Conservation (phyloP, 768 basidiomycete genomes). For the Symmetrospora coprosmae region DNA sequence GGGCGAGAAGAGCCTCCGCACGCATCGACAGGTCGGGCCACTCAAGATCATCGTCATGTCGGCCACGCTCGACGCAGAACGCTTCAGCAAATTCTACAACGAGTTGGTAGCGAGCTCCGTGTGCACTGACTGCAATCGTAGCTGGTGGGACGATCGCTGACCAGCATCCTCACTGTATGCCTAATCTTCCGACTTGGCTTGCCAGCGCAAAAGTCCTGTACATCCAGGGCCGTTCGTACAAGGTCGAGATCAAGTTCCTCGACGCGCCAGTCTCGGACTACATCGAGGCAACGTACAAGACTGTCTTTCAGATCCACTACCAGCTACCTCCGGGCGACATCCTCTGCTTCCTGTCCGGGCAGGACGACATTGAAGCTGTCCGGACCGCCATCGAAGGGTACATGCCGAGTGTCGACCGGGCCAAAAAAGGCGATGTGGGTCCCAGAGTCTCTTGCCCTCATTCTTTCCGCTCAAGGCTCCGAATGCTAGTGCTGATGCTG, state of each 20-base stretch:
- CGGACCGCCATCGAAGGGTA: conserved; percentile 51
- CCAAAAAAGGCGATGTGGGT: neutral
- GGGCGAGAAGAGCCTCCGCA: conserved; percentile 35
- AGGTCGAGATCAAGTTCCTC: conserved; percentile 71
- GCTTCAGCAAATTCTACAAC: conserved; percentile 75
- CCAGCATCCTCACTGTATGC: too few relatives aligned
- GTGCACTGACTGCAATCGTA: neutral
- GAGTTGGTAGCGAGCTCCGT: conserved; percentile 44
- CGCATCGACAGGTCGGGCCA: conserved; percentile 43
- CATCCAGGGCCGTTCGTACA: conserved; percentile 82
- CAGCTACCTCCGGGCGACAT: conserved; percentile 71
- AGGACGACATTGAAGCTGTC: conserved; percentile 88
- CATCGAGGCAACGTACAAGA: conserved; percentile 72
- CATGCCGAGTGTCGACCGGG: conserved; percentile 16
- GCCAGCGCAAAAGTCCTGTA: conserved; percentile 72
- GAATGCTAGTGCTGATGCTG: neutral
- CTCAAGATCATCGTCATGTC: conserved; percentile 94
- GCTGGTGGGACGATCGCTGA: too few relatives aligned
- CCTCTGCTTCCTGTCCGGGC: conserved; percentile 81
- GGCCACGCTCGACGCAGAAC: conserved; percentile 89
- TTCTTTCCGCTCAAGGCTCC: too few relatives aligned
- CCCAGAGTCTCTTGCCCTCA: neutral
- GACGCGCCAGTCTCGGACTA: conserved; percentile 64
- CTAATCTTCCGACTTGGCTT: too few relatives aligned
- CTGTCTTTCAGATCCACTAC: conserved; percentile 84